Conservation (phyloP, 2,329 filamentous ascomycete species). For the Knufia fluminis region DNA sequence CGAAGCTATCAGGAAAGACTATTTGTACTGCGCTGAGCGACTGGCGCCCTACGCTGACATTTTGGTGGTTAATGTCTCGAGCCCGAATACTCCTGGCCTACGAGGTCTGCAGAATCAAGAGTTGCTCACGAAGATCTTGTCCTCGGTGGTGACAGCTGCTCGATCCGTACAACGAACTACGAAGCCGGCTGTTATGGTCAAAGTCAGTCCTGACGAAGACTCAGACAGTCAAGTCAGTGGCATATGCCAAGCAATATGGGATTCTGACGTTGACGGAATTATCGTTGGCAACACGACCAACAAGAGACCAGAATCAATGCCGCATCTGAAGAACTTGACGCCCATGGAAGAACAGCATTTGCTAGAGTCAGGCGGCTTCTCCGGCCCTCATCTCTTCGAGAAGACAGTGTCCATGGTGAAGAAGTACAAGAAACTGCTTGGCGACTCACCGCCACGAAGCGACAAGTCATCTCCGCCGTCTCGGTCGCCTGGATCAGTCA, state of each 20-base stretch:
- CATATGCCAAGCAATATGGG: conserved; percentile 75
- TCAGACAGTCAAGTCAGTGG: conserved; percentile 73
- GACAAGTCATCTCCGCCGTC: neutral
- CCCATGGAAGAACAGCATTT: conserved; percentile 58
- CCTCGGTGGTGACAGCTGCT: conserved; percentile 73
- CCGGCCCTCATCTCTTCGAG: conserved; percentile 79
- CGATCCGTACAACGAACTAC: conserved; percentile 57
- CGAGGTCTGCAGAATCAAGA: conserved; percentile 76
- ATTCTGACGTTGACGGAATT: conserved; percentile 81
- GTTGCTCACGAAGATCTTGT: conserved; percentile 70
- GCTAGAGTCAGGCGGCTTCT: conserved; percentile 76
- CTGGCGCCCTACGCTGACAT: conserved; percentile 87
- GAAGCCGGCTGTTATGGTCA: conserved; percentile 86
- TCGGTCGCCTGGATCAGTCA: conserved; percentile 11
- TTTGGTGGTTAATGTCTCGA: conserved; percentile 95
- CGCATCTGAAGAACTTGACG: conserved; percentile 56
- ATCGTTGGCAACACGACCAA: conserved; percentile 98
- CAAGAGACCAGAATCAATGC: conserved; percentile 61
- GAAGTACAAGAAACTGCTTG: conserved; percentile 62
- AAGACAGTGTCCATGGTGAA: conserved; percentile 69
- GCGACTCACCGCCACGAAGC: conserved; percentile 2
- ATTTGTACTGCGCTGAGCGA: conserved; percentile 78
- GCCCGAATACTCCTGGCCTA: conserved; percentile 88
- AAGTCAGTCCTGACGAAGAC: conserved; percentile 94
- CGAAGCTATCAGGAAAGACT: conserved; percentile 65